Percentiles rank a stretch among this genome's conserved stretches.
Conservation (phyloP, 1,284 basidiomycete species). For the Athelia sp. region DNA sequence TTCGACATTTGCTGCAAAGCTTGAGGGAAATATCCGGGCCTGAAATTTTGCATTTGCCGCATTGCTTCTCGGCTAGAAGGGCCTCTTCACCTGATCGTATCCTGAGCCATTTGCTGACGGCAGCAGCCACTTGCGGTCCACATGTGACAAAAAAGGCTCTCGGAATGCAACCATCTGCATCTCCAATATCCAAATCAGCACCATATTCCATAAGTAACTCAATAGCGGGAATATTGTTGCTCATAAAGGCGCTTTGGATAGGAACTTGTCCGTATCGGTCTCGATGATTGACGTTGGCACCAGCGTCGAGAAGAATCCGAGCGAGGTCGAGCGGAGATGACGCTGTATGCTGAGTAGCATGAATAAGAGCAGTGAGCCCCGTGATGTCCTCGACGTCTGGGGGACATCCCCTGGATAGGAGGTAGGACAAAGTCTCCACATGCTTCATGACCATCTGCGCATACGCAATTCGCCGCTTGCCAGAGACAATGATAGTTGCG, state of each 20-base stretch:
- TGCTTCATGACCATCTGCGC: conserved; percentile 18
- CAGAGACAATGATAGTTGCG: conserved; percentile 34
- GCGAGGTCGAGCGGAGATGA: conserved; percentile 22
- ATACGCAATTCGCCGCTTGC: conserved; percentile 31
- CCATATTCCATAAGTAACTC: conserved; percentile 46
- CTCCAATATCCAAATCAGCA: conserved; percentile 39
- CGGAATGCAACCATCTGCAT: conserved; percentile 38
- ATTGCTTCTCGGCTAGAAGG: conserved; percentile 34
- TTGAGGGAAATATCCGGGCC: neutral
- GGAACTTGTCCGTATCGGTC: conserved; percentile 44
- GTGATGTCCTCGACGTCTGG: conserved; percentile 40
- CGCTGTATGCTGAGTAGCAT: conserved; percentile 28
- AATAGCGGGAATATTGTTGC: conserved; percentile 27
- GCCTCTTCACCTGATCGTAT: conserved; percentile 37
- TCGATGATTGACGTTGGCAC: conserved; percentile 39
- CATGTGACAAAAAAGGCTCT: conserved; percentile 24
- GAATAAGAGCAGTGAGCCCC: conserved; percentile 45
- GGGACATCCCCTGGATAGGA: conserved; percentile 37
- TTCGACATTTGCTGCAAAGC: conserved; percentile 40
- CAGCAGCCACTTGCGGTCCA: conserved; percentile 43
- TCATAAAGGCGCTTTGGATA: conserved; percentile 32
- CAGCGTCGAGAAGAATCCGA: conserved; percentile 32
- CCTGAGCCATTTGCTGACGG: conserved; percentile 41
- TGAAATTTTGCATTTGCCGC: conserved; percentile 25
- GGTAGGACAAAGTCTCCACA: conserved; percentile 31